phyloP scores from a whole-genome alignment of 768 basidiomycete genomes.

The Collybiopsis luxurians region DNA sequence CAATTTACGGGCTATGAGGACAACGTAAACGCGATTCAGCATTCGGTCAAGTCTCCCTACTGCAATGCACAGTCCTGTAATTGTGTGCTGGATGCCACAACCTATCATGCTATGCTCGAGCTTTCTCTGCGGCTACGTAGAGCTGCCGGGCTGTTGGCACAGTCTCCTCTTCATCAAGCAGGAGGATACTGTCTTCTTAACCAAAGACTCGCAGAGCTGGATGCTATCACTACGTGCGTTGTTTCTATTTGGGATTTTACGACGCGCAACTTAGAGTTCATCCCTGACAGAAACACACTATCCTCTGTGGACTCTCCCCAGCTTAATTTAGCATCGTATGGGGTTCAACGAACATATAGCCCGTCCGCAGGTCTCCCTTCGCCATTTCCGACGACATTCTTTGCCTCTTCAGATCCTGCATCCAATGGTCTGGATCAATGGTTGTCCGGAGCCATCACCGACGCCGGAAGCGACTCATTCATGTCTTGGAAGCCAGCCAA shows the following conservation, averaged over 20 bases:
- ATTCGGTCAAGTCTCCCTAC: background rate
- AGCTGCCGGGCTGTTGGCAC: constrained; percentile 52
- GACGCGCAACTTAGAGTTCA: constrained; percentile 11
- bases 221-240: constrained; percentile 51
- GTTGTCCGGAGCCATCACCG: constrained; percentile 18
- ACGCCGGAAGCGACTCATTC: constrained; percentile 51
- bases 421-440: constrained; percentile 12
- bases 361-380: background rate
- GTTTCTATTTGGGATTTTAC: background rate
- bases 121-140: constrained; percentile 62
- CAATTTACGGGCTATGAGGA: background rate
- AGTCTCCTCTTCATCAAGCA: constrained; percentile 35
- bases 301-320: constrained; percentile 2
- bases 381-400: constrained; percentile 1
- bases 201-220: constrained; percentile 49
- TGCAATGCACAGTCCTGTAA: constrained; percentile 37
- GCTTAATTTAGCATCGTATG: background rate
- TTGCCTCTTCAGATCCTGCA: constrained; percentile 18
- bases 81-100: constrained; percentile 52
- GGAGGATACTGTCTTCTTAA: constrained; percentile 31
- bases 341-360: background rate
- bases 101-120: constrained; percentile 60
- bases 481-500: constrained; percentile 58
- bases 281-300: constrained; percentile 34
- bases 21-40: background rate